Conservation (phyloP, 805 yeast species). For the Metschnikowia borealis region DNA sequence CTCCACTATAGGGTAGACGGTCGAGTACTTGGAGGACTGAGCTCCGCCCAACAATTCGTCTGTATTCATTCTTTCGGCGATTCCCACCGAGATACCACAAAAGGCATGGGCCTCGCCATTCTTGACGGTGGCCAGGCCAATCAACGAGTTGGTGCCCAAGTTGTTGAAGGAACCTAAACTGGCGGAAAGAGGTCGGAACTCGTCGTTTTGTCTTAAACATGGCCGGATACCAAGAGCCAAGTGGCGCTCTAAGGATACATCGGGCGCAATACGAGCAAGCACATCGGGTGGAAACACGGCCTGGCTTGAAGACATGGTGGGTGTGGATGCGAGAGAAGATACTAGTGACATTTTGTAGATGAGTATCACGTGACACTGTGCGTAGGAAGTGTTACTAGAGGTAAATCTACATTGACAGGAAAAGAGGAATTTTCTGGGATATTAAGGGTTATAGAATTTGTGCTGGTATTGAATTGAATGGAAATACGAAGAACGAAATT, state of each 20-base stretch:
- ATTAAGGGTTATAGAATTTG: no score
- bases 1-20: constrained; percentile 71
- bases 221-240: constrained; percentile 75
- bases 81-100: constrained; percentile 66
- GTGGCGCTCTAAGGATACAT: constrained; percentile 74
- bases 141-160: constrained; percentile 29
- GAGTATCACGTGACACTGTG: constrained; percentile 3
- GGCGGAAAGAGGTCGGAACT: constrained; percentile 55
- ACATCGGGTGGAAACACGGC: constrained; percentile 77
- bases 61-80: constrained; percentile 49
- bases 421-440: no score
- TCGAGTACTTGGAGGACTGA: constrained; percentile 17
- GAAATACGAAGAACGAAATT: neutral
- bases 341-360: constrained; percentile 1
- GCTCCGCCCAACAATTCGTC: constrained; percentile 25
- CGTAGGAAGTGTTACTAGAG: neutral
- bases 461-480: no score
- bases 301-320: constrained; percentile 11
- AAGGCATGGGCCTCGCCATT: constrained; percentile 72
- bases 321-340: neutral
- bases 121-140: constrained; percentile 69
- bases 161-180: constrained; percentile 36
- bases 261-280: constrained; percentile 81
- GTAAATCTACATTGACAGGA: no score
- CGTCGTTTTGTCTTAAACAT: constrained; percentile 62